A percentile compares a stretch with the other conserved stretches of the same genome.
phyloP scores from a whole-genome alignment of 805 yeast genomes.

The Cyberlindnera bimundalis region DNA sequence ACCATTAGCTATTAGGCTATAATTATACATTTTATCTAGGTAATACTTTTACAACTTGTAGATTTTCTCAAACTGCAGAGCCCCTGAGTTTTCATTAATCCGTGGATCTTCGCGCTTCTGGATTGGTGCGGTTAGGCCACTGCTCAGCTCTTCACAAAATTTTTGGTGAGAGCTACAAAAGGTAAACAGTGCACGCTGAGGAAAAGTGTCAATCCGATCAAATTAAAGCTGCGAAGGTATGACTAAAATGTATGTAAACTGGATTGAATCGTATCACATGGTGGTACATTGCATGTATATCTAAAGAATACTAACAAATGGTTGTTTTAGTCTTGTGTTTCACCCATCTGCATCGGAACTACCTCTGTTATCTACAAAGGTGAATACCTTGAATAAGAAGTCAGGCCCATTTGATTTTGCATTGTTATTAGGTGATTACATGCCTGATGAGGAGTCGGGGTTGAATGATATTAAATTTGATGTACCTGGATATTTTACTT shows the following conservation, averaged over 20 bases:
- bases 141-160: no score
- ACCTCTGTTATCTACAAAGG: conserved; percentile 38
- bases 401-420: conserved; percentile 66
- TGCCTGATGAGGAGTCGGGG: background rate
- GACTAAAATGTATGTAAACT: conserved; percentile 20
- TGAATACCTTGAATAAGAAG: conserved; percentile 47
- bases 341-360: conserved; percentile 22
- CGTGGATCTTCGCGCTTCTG: no score
- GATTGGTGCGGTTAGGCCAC: no score
- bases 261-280: no score
- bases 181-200: no score
- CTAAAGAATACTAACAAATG: conserved; percentile 2
- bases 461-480: conserved; percentile 6
- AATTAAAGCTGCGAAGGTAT: background rate
- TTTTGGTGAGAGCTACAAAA: no score
- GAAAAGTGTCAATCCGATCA: background rate
- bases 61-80: no score
- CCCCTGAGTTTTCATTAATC: no score
- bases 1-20: background rate
- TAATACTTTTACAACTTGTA: background rate
- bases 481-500: conserved; percentile 23
- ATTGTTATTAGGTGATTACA: conserved; percentile 48
- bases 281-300: no score
- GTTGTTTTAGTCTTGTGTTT: conserved; percentile 16
- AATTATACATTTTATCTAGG: background rate